Conservation (phyloP, 805 yeast species). For the Hanseniaspora clermontiae region DNA sequence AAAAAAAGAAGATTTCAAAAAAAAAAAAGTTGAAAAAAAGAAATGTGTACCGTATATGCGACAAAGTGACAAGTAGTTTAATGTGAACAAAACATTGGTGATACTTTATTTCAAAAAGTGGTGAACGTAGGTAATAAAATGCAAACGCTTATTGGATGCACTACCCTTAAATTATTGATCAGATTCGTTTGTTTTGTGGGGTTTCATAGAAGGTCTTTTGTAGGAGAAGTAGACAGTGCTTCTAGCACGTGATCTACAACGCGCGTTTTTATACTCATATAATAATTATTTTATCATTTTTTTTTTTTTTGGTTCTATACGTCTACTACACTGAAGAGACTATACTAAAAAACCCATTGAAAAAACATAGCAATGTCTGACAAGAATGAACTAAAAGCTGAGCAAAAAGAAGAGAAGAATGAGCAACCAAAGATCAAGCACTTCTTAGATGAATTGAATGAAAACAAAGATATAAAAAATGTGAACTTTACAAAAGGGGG, state of each 20-base stretch:
- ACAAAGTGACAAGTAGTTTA: too few species aligned
- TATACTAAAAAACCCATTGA: not conserved
- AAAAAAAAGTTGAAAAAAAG: not conserved
- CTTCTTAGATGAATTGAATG: conserved; percentile 9
- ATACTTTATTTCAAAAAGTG: too few species aligned
- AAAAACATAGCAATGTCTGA: not conserved
- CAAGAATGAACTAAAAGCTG: not conserved
- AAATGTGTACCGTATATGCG: not conserved
- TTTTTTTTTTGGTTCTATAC: not conserved
- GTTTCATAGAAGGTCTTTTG: too few species aligned
- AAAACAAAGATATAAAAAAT: conserved; percentile 15
- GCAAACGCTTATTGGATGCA: too few species aligned
- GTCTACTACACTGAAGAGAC: too few species aligned
- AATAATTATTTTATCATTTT: not conserved
- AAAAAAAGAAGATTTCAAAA: not conserved
- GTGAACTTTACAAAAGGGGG: conserved; percentile 21
- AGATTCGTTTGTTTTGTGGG: too few species aligned
- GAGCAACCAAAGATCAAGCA: conserved; percentile 1
- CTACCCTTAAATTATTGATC: too few species aligned
- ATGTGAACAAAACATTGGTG: too few species aligned
- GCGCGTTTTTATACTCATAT: too few species aligned
- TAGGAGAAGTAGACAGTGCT: too few species aligned
- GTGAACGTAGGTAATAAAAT: too few species aligned
- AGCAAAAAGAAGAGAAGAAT: not conserved
- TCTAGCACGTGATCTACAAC: too few species aligned